A percentile compares a stretch with the other conserved stretches of the same genome.
Evolutionary conservation across 371 early-diverging fungal species (phyloP).

Genomic region (Batkoa obscura): DNA sequence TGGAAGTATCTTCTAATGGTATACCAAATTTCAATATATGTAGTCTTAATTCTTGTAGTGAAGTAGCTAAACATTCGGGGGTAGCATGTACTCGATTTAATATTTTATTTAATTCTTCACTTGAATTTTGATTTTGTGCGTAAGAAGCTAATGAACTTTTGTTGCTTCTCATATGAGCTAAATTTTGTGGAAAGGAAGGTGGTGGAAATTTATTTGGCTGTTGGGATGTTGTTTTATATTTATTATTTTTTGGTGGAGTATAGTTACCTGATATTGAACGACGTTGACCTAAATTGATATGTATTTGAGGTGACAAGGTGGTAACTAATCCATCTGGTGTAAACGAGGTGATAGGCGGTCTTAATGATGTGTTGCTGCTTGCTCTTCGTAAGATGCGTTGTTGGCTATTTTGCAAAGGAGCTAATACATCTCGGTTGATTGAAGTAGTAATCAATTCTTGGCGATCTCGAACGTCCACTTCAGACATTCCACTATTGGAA

Average conservation of each 20-base stretch:
- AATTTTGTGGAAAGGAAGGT: neutral
- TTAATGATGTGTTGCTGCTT: neutral
- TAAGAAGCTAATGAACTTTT: neutral
- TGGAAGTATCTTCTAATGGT: neutral
- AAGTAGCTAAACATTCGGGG: neutral
- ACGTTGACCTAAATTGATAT: neutral
- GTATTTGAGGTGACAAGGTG: neutral
- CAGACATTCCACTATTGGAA: neutral
- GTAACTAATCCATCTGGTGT: neutral
- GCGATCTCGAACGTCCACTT: neutral
- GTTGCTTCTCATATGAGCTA: neutral
- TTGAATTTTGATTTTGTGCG: neutral
- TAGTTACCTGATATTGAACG: neutral
- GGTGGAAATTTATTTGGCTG: neutral
- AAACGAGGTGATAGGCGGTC: neutral
- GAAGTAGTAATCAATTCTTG: neutral
- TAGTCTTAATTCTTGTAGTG: constrained; percentile 1
- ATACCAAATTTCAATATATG: constrained; percentile 3
- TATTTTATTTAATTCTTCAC: neutral
- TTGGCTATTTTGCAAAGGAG: neutral
- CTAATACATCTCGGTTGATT: neutral
- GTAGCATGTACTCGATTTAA: neutral
- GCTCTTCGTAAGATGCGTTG: constrained; percentile 1
- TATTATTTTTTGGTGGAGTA: neutral
- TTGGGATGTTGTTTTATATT: neutral